Evolutionary conservation across 345 rosid genomes (phyloP), one percentile per base, ranked within the genome.

Genomic region (Angophora floribunda): DNA sequence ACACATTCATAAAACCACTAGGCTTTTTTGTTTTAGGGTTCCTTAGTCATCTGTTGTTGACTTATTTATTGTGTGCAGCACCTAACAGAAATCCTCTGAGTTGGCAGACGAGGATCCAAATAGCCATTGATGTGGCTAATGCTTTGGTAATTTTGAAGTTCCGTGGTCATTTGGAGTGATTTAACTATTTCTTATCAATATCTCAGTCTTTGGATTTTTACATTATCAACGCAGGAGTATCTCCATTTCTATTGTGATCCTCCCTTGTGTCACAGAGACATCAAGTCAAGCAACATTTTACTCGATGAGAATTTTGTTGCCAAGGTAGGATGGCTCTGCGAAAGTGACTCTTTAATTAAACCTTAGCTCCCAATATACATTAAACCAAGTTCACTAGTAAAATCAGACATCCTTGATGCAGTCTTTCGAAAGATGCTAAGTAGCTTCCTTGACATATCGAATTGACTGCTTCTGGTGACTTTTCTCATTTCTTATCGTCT

Each of bases 241-340:
- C 99, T 97, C 90, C 99, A 97, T 90, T 96, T 96, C 88, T 97
- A 97, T 90, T 97, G 99, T 86, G 98, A 96, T 91, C 99, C 99
- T 26, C 98, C 99, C 88, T 92, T 97, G 51, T 97, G 99, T 93
- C 99, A 97, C 90, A 91, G 99, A 91, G 99, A 97, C 96, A 94
- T 97, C 21, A 96, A 96, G 92, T 95, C 99, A n/a, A 96, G 99
- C 94, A 97, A 97, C 94, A 97, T 97, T 92, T 91, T 97, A 90
- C 94, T 97, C 16, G 97, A 97, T 87, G 97, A 96, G 89, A 95
- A 96, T 87, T 95, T 96, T 88, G 97, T 94, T 86, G 99, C 99
- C 19, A 97, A 97, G 99, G 99, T 96, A 93, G 47, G 65, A 22
- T 51, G 47, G 86, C 79, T 75, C 14, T 19, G 41, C 21, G 4